Evolutionary conservation across 2,329 filamentous ascomycete genomes (phyloP), one percentile per base, ranked within the genome.

Genomic region (Aspergillus unguis): DNA sequence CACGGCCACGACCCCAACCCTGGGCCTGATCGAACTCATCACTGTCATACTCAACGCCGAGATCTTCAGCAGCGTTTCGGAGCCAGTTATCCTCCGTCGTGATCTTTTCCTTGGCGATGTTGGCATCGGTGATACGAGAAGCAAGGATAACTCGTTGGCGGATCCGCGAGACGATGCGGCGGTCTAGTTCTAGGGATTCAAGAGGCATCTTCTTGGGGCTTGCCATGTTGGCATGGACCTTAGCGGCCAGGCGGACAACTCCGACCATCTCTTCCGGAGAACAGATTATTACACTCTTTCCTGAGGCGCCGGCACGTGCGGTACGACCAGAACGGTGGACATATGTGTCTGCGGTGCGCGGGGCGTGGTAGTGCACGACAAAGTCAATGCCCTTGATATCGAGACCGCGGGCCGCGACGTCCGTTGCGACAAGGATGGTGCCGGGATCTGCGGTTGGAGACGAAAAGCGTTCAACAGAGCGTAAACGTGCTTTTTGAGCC

Each of bases 301-400:
- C 94, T 0, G 81, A 83, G 9, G 83, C 83, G 23, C 86, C 82
- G 3, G 88, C 92, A 65, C 94, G 89, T 2, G 94, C 94, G 1
- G 94, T 97, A 59, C 94, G 88, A 9, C 94, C 94, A 1, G 94
- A 96, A 26, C 94, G 86, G 68, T 99, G 94, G 10, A 99, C 92
- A 67, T 99, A 99, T 44, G 87, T 87, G 70, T 97, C 92, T 32
- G 94, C 94, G 1, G 90, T 80, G 52, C 92, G 87, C 1, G 94
- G 94, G 0, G 96, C 85, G 71, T 99, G 92, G 74, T 99, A 99
- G 73, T 99, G 94, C 17, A 99, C 77, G 11, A 99, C 87, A 10
- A 95, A 80, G 62, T 96, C 88, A 43, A 97, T 90, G 32, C 85
- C 84, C 42, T 89, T 87, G 62, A 99, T 96, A 69, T 99, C 94